Conservation (phyloP, 2,329 filamentous ascomycete species). For the Ophiostoma montium region DNA sequence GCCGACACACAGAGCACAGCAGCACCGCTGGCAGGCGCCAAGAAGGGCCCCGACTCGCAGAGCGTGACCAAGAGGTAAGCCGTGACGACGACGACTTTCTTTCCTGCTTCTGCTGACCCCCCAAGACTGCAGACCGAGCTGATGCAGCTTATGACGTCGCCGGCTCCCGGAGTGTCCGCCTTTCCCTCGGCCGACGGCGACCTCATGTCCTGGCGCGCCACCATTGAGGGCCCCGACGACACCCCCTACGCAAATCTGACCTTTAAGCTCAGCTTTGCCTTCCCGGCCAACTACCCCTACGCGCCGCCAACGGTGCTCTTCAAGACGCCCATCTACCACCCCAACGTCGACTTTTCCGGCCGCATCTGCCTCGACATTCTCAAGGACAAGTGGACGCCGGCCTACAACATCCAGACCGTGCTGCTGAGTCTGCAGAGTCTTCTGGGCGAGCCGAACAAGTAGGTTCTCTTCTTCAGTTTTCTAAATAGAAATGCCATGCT, state of each 20-base stretch:
- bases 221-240: constrained; percentile 78
- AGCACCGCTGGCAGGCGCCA: constrained; percentile 46
- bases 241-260: constrained; percentile 81
- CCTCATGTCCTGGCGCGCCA: constrained; percentile 84
- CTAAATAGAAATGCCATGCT: constrained; percentile 5
- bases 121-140: constrained; percentile 84
- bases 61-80: constrained; percentile 64
- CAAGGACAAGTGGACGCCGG: constrained; percentile 98
- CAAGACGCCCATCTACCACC: constrained; percentile 98
- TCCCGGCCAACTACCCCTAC: constrained; percentile 89
- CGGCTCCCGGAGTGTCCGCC: constrained; percentile 84
- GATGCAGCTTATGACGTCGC: constrained; percentile 95
- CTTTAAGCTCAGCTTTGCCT: constrained; percentile 85
- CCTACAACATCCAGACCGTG: constrained; percentile 91
- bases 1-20: constrained; percentile 55
- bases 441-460: constrained; percentile 97
- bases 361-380: constrained; percentile 95
- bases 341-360: constrained; percentile 94
- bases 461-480: constrained; percentile 10
- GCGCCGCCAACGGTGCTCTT: constrained; percentile 82
- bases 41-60: constrained; percentile 50
- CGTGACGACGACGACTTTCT: not conserved
- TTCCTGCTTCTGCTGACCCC: not conserved
- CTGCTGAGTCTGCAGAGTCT: constrained; percentile 88
- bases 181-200: constrained; percentile 87